Conservation (phyloP, 805 yeast genomes). For the Ogataea ganodermae region DNA sequence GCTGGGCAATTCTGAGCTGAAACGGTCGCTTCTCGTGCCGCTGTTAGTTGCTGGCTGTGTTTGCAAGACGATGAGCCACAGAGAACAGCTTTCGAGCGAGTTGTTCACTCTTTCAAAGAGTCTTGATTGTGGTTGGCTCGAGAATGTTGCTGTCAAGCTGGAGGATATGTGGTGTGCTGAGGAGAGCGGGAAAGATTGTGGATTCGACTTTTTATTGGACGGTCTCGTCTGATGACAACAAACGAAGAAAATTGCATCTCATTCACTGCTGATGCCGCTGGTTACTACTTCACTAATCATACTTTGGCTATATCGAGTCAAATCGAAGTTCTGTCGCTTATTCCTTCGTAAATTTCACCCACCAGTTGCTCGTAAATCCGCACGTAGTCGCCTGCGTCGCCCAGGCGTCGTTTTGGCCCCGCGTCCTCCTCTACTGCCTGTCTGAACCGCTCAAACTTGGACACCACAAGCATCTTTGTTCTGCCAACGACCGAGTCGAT, state of each 20-base stretch:
- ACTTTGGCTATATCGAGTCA: too few relatives aligned
- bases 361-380: conserved; percentile 28
- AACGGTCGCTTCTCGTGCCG: conserved; percentile 20
- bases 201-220: conserved; percentile 25
- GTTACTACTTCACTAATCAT: too few relatives aligned
- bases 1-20: conserved; percentile 8
- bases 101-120: conserved; percentile 20
- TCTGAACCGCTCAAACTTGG: conserved; percentile 34
- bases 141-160: conserved; percentile 21
- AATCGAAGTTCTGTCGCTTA: conserved; percentile 36
- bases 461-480: conserved; percentile 32
- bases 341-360: conserved; percentile 40
- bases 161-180: conserved; percentile 35
- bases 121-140: conserved; percentile 17
- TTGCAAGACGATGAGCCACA: conserved; percentile 23
- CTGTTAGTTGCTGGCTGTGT: conserved; percentile 34
- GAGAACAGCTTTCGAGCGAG: conserved; percentile 32
- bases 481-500: conserved; percentile 35
- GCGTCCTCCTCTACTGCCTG: conserved; percentile 6
- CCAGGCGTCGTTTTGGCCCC: conserved; percentile 12
- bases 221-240: too few relatives aligned
- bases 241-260: too few relatives aligned
- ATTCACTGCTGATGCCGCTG: too few relatives aligned
- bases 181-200: conserved; percentile 12
- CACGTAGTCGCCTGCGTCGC: conserved; percentile 10